Percentiles rank a stretch among this genome's conserved stretches.
These are phyloP conservation scores for Marsdenia floribunda DNA, from an alignment of 257 asterid species.

Conservation along the genomic window DNA sequence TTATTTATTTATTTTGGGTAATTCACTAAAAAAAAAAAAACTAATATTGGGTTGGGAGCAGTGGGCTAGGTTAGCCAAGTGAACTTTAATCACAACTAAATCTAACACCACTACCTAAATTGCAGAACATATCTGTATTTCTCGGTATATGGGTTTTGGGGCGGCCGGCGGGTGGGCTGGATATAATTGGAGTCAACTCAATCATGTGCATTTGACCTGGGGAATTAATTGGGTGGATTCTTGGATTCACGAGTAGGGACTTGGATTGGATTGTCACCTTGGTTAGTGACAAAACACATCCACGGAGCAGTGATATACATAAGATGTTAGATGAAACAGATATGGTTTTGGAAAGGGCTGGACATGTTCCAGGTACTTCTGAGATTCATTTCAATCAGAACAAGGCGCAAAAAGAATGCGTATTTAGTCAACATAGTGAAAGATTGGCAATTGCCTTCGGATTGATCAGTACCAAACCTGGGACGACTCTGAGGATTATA, in stretches of 20 bases:
- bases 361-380: constrained; percentile 23
- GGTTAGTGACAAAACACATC: constrained; percentile 6
- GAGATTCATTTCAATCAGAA: constrained; percentile 22
- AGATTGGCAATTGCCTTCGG: constrained; percentile 31
- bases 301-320: constrained; percentile 13
- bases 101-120: too few relatives aligned
- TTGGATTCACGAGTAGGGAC: constrained; percentile 23
- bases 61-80: too few relatives aligned
- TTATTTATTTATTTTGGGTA: too few relatives aligned
- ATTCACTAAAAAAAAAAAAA: too few relatives aligned
- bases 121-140: too few relatives aligned
- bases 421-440: constrained; percentile 27
- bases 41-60: too few relatives aligned
- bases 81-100: too few relatives aligned
- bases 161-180: too few relatives aligned
- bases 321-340: constrained; percentile 25
- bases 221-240: constrained; percentile 21
- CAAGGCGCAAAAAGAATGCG: constrained; percentile 19
- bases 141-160: too few relatives aligned
- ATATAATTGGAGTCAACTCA: too few relatives aligned
- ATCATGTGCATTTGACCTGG: constrained; percentile 22
- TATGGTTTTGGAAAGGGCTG: constrained; percentile 20
- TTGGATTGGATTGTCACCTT: constrained; percentile 19
- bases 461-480: constrained; percentile 27
- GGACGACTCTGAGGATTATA: constrained; percentile 31